Percentiles rank a stretch among this genome's conserved stretches.
Conservation (phyloP, 768 basidiomycete species). For the Mycena leptocephala region DNA sequence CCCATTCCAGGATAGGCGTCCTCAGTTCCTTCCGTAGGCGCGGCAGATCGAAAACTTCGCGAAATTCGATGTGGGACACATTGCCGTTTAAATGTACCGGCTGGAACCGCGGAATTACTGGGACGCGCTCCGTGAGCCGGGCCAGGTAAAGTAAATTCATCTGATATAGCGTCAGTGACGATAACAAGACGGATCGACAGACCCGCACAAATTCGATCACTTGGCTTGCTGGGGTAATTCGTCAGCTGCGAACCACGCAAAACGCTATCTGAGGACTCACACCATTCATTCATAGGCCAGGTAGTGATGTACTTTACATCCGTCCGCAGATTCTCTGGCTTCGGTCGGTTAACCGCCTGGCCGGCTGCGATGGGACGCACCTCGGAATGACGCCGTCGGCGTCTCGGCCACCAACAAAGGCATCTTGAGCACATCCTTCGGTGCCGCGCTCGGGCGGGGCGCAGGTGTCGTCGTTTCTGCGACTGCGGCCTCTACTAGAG, state of each 20-base stretch:
- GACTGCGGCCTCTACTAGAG: neutral
- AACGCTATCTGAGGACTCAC: slow-evolving; percentile 59
- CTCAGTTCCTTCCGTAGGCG: slow-evolving; percentile 45
- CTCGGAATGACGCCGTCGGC: neutral
- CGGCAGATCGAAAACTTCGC: slow-evolving; percentile 53
- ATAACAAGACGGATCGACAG: neutral
- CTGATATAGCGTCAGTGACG: too few relatives aligned
- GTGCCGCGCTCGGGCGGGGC: neutral
- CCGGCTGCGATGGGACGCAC: neutral
- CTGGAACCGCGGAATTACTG: slow-evolving; percentile 53
- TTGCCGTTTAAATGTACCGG: slow-evolving; percentile 46
- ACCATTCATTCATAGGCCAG: slow-evolving; percentile 66
- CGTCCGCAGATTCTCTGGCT: slow-evolving; percentile 59
- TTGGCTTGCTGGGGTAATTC: slow-evolving; percentile 8
- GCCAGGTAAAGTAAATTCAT: slow-evolving; percentile 55
- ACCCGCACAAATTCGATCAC: slow-evolving; percentile 23
- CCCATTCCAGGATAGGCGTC: slow-evolving; percentile 56
- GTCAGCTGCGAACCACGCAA: neutral
- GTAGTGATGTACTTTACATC: slow-evolving; percentile 64
- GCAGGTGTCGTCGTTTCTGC: neutral
- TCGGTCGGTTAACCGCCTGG: too few relatives aligned
- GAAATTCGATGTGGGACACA: slow-evolving; percentile 43
- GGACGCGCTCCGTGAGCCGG: slow-evolving; percentile 51
- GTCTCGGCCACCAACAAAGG: neutral
- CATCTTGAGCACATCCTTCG: neutral